A percentile compares a stretch with the other conserved stretches of the same genome.
Conservation (phyloP, 257 asterid genomes). For the Solanum sparsipilum region DNA sequence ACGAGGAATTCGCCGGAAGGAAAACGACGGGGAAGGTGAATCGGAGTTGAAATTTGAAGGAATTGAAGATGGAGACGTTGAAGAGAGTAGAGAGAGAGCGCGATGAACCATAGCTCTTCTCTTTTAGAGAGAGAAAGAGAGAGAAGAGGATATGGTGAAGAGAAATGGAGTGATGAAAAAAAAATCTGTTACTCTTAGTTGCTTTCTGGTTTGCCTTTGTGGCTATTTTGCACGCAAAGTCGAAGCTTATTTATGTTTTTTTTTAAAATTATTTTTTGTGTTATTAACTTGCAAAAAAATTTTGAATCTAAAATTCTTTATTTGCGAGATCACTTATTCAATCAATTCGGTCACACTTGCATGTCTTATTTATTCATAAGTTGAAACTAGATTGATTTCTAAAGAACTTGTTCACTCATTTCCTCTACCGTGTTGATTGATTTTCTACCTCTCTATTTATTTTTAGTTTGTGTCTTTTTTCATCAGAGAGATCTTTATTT, state of each 20-base stretch:
- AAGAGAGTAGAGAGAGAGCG: conserved; percentile 35
- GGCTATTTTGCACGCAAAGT: neutral
- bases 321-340: neutral
- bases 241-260: neutral
- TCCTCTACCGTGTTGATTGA: rapidly evolving
- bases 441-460: too few species aligned
- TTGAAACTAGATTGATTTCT: neutral
- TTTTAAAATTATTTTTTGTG: too few species aligned
- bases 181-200: neutral
- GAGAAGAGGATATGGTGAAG: conserved; percentile 2
- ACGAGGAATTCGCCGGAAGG: conserved; percentile 8
- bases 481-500: too few species aligned
- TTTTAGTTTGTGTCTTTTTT: too few species aligned
- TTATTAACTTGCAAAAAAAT: too few species aligned
- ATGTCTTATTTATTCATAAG: neutral
- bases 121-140: neutral
- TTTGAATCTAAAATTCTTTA: too few species aligned
- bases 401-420: too few species aligned
- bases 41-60: conserved; percentile 31
- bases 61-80: conserved; percentile 30
- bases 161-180: neutral
- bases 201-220: neutral
- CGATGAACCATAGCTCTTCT: conserved; percentile 40
- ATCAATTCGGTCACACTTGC: neutral
- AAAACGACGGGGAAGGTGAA: conserved; percentile 8